Conservation (phyloP, 139 green algal genomes). For the Closterium sp. region DNA sequence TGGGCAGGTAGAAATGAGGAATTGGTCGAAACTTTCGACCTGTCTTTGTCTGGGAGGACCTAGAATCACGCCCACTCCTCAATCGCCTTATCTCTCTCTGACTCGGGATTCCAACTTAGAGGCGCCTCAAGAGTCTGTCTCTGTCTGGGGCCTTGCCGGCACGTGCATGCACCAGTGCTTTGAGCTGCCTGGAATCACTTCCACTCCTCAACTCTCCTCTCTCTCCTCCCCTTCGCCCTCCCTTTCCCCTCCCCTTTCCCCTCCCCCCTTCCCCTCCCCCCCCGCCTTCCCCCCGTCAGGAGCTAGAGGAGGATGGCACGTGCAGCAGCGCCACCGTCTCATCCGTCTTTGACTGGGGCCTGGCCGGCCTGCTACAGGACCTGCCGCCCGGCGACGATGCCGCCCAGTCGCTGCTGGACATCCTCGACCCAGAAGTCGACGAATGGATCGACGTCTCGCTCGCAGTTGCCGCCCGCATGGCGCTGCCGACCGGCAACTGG, state of each 20-base stretch:
- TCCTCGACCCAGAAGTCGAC: background rate
- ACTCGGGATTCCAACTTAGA: too few relatives aligned
- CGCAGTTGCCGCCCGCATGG: background rate
- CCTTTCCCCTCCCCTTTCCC: background rate
- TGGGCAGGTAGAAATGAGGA: too few relatives aligned
- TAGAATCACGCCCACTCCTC: too few relatives aligned
- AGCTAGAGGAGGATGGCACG: background rate
- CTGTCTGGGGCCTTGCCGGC: too few relatives aligned
- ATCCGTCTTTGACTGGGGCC: background rate
- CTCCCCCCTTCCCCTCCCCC: background rate
- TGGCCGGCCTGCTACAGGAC: slow-evolving; percentile 6
- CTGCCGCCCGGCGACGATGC: background rate
- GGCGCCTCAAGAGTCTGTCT: too few relatives aligned
- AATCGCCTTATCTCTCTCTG: too few relatives aligned
- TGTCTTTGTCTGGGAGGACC: too few relatives aligned
- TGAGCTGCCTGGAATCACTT: too few relatives aligned
- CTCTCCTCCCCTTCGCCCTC: background rate
- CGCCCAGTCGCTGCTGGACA: background rate
- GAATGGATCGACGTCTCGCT: slow-evolving; percentile 7
- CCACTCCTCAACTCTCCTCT: background rate
- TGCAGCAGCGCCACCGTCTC: background rate
- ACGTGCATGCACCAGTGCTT: too few relatives aligned
- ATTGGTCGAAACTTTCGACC: too few relatives aligned
- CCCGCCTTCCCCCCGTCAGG: background rate
- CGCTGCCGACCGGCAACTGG: background rate